Evolutionary conservation across 2,329 filamentous ascomycete genomes (phyloP).

Genomic region (Purpureocillium lavendulum): DNA sequence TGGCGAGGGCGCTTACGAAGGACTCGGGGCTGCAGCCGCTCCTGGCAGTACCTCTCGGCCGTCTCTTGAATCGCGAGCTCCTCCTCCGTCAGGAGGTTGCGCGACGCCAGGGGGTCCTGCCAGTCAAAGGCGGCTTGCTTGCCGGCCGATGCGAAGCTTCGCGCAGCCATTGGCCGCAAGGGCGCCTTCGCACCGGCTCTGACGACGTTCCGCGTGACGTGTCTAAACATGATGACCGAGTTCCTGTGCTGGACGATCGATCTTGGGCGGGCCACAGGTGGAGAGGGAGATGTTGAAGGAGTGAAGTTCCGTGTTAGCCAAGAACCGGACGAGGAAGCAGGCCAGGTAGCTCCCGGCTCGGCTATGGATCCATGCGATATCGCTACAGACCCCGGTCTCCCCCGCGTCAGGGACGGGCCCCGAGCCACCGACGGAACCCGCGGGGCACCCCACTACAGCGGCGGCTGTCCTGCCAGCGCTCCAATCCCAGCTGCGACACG

Average conservation of each 20-base stretch:
- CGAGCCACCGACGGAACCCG: conserved; percentile 7
- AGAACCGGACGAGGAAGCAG: neutral
- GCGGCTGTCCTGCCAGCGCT: neutral
- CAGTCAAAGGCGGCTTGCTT: conserved; percentile 60
- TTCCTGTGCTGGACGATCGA: neutral
- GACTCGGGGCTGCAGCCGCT: conserved; percentile 75
- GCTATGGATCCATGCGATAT: conserved; percentile 8
- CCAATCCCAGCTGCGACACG: neutral
- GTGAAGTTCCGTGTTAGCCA: conserved; percentile 6
- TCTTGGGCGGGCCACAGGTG: neutral
- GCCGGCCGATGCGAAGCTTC: conserved; percentile 26
- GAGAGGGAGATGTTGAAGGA: conserved; percentile 8
- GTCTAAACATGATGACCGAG: conserved; percentile 19
- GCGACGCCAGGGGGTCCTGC: conserved; percentile 76
- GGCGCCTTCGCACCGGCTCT: conserved; percentile 13
- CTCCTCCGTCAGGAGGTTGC: conserved; percentile 76
- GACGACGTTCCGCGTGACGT: conserved; percentile 19
- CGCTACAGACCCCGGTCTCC: conserved; percentile 4
- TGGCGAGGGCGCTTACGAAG: conserved; percentile 51
- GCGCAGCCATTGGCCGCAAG: conserved; percentile 16
- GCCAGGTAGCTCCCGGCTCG: neutral
- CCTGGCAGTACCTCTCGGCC: conserved; percentile 89
- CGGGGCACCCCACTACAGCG: neutral
- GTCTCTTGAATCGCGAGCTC: conserved; percentile 85
- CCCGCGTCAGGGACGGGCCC: conserved; percentile 3